Percentiles rank a stretch among this genome's conserved stretches.
phyloP scores from a whole-genome alignment of 2,329 filamentous ascomycete species.

The Apiospora saccharicola region DNA sequence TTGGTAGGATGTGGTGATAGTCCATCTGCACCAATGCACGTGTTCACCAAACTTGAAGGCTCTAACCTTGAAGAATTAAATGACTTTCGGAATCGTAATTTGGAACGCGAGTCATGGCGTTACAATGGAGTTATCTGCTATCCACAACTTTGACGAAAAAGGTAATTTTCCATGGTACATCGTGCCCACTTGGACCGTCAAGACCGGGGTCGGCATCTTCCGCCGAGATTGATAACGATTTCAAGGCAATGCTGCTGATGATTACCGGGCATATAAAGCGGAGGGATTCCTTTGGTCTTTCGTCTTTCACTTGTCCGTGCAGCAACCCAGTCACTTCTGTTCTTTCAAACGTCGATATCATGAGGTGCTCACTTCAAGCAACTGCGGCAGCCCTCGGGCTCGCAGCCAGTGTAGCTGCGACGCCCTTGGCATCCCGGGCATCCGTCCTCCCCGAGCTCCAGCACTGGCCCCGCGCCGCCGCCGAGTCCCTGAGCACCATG shows the following conservation, averaged over 20 bases:
- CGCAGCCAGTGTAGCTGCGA: neutral
- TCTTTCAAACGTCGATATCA: neutral
- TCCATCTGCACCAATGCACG: neutral
- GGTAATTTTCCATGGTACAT: neutral
- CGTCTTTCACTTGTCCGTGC: no score
- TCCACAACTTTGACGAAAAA: neutral
- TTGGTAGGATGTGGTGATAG: neutral
- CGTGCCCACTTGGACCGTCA: neutral
- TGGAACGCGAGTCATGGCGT: neutral
- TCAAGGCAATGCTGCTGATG: neutral
- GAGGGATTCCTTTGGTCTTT: no score
- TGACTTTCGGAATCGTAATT: neutral
- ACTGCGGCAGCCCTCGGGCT: neutral
- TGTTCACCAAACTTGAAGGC: neutral
- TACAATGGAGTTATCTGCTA: neutral
- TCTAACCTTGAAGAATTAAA: neutral
- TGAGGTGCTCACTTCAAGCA: neutral
- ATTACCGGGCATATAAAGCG: neutral
- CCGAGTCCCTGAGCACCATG: conserved; percentile 46
- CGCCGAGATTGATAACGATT: neutral
- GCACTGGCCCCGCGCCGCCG: conserved; percentile 48
- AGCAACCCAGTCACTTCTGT: neutral
- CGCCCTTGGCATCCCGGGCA: neutral
- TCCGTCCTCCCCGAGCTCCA: conserved; percentile 12
- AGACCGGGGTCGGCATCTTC: neutral